Percentiles rank a stretch among this genome's conserved stretches.
These are phyloP conservation scores for Jasminum sambac DNA, from an alignment of 257 asterid genomes.

Conservation along the genomic window DNA sequence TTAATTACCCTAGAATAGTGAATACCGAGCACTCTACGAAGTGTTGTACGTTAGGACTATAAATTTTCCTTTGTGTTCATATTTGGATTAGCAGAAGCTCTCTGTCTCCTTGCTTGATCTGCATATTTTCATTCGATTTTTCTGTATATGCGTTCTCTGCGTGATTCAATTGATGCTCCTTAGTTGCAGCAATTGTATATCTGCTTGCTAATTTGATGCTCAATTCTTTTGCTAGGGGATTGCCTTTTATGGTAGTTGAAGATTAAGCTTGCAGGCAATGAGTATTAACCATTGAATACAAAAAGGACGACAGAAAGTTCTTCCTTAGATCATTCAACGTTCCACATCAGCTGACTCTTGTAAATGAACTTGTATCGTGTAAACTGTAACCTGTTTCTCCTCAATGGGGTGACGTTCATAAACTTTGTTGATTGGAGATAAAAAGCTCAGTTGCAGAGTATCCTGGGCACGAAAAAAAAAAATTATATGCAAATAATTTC, in stretches of 20 bases:
- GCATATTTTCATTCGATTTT: conserved; percentile 2
- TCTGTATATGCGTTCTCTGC: background rate
- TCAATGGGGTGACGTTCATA: background rate
- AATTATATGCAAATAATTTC: too few species aligned
- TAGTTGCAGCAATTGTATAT: background rate
- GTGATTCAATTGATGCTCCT: background rate
- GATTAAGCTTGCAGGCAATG: conserved; percentile 29
- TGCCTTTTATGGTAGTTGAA: conserved; percentile 41
- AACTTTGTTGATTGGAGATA: background rate
- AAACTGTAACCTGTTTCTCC: background rate
- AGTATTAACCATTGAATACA: conserved; percentile 18
- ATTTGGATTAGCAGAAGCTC: conserved; percentile 6
- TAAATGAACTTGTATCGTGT: background rate
- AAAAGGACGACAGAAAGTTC: background rate
- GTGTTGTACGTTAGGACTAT: too few species aligned
- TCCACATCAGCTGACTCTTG: background rate
- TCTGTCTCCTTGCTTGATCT: background rate
- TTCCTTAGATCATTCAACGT: background rate
- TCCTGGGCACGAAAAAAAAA: too few species aligned
- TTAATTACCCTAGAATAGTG: too few species aligned
- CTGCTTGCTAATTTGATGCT: background rate
- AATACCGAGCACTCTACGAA: too few species aligned
- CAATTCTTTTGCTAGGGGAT: conserved; percentile 34
- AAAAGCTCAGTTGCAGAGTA: too few species aligned
- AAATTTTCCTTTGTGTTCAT: background rate